Evolutionary conservation across 257 asterid genomes (phyloP), one percentile per base, ranked within the genome.

Genomic region (Leptodermis oblonga): DNA sequence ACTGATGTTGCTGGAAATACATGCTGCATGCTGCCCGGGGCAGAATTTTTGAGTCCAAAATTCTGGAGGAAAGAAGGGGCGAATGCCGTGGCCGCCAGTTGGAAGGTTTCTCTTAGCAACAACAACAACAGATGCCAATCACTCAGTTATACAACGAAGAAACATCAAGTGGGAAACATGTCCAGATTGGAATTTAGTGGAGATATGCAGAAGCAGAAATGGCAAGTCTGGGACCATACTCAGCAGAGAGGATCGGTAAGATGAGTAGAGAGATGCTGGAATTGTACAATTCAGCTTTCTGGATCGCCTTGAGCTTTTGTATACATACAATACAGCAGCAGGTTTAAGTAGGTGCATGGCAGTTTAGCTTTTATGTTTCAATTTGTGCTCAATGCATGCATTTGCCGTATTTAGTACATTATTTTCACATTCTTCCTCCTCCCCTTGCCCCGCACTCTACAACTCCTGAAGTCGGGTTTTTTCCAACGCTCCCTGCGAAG

Each of bases 41-140:
- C 92, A 26, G 97, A 88, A 22, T 84, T 90, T 67, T 66, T 90
- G 43, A 86, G 95, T 48, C 94, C 96, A 17, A 88, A 85, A 69
- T 82, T 83, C 70, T 86, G 96, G 97, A 86, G 82, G 73, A 86
- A 78, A 80, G 66, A 80, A 0, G 94, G 88, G 23, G 87, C n/a
- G 77, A 56, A 30, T 26, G 0, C 89, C 81, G 26, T 62, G 30
- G n/a, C n/a, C 26, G 62, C 64, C 31, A 65, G 73, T 62, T 59
- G 80, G 1, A 86, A 65, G 75, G 71, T 70, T 49, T 66, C 70
- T 39, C 61, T 78, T 39, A 45, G 80, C 52, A 75, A 49, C 43
- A 70, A n/a, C n/a, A n/a, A n/a, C n/a, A n/a, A n/a, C n/a, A n/a
- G 75, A 67, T 75, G 66, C 75, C 80, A 70, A 71, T 62, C 81